Percentiles rank a stretch among this genome's conserved stretches.
phyloP scores from a whole-genome alignment of 192 early-diverging fungal genomes.

The Umbelopsis ramanniana region DNA sequence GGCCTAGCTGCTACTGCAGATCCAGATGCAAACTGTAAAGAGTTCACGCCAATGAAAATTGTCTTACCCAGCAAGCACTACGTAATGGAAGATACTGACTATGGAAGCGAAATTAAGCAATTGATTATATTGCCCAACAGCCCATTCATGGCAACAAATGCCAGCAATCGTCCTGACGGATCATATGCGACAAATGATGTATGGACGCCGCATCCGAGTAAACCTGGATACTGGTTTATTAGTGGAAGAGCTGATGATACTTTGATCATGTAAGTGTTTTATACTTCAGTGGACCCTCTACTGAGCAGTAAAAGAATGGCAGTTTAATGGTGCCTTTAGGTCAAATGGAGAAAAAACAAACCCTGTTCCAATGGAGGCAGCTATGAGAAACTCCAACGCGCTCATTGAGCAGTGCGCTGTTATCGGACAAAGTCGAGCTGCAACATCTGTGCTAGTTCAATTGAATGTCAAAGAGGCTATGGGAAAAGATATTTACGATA shows the following conservation, averaged over 20 bases:
- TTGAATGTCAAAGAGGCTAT: conserved; percentile 5
- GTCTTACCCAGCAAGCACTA: background rate
- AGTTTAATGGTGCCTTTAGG: background rate
- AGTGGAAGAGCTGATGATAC: conserved; percentile 33
- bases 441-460: conserved; percentile 17
- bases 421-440: conserved; percentile 22
- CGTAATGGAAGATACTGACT: background rate
- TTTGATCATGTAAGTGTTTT: conserved; percentile 20
- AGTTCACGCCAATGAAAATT: background rate
- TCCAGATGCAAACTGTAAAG: background rate
- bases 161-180: conserved; percentile 28
- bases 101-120: conserved; percentile 4
- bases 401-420: conserved; percentile 30
- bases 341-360: conserved; percentile 45
- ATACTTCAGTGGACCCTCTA: background rate
- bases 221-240: conserved; percentile 27
- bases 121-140: conserved; percentile 6
- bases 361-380: conserved; percentile 34
- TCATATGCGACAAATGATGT: conserved; percentile 36
- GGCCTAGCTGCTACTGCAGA: background rate
- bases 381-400: conserved; percentile 1
- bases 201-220: background rate
- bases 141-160: conserved; percentile 24
- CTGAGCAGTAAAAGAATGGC: background rate
- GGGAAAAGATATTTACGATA: background rate